Base-by-base conservation (phyloP, 768 basidiomycete species). In the Inosperma sp. region DNA sequence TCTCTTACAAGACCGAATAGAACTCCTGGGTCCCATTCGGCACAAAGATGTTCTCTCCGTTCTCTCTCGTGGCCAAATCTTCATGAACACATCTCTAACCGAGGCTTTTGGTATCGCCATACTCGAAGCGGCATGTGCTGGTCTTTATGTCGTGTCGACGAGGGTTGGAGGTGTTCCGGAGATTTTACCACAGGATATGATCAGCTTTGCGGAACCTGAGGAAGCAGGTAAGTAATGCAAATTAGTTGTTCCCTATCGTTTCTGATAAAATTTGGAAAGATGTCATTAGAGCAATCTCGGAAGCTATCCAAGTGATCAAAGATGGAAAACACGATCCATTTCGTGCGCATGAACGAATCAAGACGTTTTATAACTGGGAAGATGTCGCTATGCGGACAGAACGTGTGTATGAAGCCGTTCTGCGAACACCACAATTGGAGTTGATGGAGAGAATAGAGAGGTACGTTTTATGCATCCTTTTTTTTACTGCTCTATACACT, bases 101-200 rank as follows among this genome's bases (percentile, higher is more conserved):
- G 96, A 98, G 65, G 81, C 96, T 0, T 99, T 98, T 58, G 95
- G 96, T 0, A 98, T 95, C 56, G 90, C 88, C n/a, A 93, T 95
- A 56, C 78, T 99, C 35, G 96, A 99, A 71, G 96, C 95, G 0
- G 96, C 96, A 0, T 94, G 90, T 56, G 83, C 92, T 0, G 95
- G 96, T 1, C 75, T 97, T 13, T 95, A 95, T 62, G 87, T 97
- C 43, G 95, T 98, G 42, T 86, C 86, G 34, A 98, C 96, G 0
- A 82, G 84, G 36, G 95, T 97, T 0, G 96, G 96, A 0, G 96
- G 96, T 1, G 90, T 97, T 0, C 92, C 95, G 0, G 96, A 98
- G 66, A 88, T 98, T 48, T 71, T 99, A 12, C 96, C 96, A 0
- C 72, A 83, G 51, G 91, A 95, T 58, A 89, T 97, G 88, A 93